A percentile compares a stretch with the other conserved stretches of the same genome.
Conservation (phyloP, 768 basidiomycete genomes). For the Asterophora lycoperdoides region DNA sequence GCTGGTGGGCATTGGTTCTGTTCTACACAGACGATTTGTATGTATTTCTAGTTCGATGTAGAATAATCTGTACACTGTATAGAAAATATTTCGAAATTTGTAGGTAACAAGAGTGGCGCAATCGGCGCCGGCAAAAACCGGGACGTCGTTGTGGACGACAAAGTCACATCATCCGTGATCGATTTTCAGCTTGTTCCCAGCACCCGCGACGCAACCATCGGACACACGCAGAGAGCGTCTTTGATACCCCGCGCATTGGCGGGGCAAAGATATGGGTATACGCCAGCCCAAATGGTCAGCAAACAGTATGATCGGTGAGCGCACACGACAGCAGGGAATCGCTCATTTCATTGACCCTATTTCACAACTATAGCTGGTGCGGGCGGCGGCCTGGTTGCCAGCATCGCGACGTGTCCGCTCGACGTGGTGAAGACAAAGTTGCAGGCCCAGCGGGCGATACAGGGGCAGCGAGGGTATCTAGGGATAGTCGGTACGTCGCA, state of each 20-base stretch:
- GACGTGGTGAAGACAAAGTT: conserved; percentile 98
- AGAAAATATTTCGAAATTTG: too few relatives aligned
- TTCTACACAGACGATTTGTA: not conserved
- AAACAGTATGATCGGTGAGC: conserved; percentile 79
- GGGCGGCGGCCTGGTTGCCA: conserved; percentile 89
- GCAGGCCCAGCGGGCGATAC: conserved; percentile 82
- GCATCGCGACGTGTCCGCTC: conserved; percentile 92
- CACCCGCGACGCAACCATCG: conserved; percentile 11
- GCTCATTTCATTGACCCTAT: conserved; percentile 7
- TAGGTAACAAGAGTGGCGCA: too few relatives aligned
- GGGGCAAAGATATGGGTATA: conserved; percentile 67
- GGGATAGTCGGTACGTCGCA: conserved; percentile 63
- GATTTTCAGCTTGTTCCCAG: conserved; percentile 1
- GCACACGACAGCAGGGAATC: conserved; percentile 4
- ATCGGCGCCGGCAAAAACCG: conserved; percentile 13
- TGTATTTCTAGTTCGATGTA: not conserved
- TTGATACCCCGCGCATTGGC: conserved; percentile 48
- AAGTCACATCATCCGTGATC: not conserved
- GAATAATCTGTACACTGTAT: too few relatives aligned
- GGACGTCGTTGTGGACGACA: conserved; percentile 9
- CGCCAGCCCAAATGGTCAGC: conserved; percentile 60
- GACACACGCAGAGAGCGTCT: conserved; percentile 13
- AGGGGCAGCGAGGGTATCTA: conserved; percentile 68
- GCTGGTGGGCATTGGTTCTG: not conserved
- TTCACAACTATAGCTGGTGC: conserved; percentile 67